Evolutionary conservation across 164 flowering plant genomes (phyloP), one percentile per base, ranked within the genome.

Genomic region (Sextonia rubra): DNA sequence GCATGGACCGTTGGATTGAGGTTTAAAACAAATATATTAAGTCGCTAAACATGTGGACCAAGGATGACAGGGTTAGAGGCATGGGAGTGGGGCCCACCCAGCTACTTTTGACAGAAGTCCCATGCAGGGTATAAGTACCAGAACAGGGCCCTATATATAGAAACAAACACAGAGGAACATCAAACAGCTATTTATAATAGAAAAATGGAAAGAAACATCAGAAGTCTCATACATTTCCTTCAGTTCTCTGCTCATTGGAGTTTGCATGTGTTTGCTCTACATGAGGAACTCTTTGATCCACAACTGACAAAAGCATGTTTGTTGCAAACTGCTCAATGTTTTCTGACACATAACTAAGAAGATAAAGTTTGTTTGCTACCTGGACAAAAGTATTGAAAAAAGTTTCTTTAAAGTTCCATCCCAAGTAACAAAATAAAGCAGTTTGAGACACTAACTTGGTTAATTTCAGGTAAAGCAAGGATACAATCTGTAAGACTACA

Each of bases 351-450:
- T 83, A 87, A 71, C 74, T 75, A 56, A 92, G 85, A 58, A 74
- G 86, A 80, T 86, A 96, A 29, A 96, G 97, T 78, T 96, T 96
- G 85, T 93, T 92, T 55, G 97, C 87, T 71, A 93, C 99, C 99
- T 96, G 78, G 27, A 71, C 69, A 61, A 32, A 27, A 64, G 7
- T 64, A 47, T 22, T 14, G 23, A 64, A 52, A 48, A 61, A 11
- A 2, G 2, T 52, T 61, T 15, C 63, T 30, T 60, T 27, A 11
- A 58, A 20, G 47, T 15, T 60, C 17, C 47, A 47, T 29, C 14
- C 67, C 22, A 30, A 27, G 18, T 70, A 11, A 65, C 24, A 12
- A 55, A n/a, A 29, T 64, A 29, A 29, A 64, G 22, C 44, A 27
- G 48, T 29, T 29, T 56, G 47, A 22, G 67, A 60, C 49, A 6